Evolutionary conservation across 169 alveolate species (phyloP).

Genomic region (Perkinsus chesapeaki): DNA sequence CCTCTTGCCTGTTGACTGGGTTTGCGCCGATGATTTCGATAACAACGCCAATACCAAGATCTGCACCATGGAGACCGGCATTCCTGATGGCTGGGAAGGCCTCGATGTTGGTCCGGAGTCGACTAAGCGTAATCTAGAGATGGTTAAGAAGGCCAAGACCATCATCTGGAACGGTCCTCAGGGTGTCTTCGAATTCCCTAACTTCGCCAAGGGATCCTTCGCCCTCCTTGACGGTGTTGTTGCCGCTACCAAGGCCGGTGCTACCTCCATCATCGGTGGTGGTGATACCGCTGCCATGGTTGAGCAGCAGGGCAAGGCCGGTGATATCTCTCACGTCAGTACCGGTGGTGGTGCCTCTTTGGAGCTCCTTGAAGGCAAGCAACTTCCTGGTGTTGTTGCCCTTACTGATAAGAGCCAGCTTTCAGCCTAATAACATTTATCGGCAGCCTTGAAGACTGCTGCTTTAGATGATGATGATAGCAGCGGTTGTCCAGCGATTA

Average conservation of each 20-base stretch:
- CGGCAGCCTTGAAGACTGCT: not conserved
- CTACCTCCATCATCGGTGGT: slow-evolving; percentile 80
- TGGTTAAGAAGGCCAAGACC: slow-evolving; percentile 72
- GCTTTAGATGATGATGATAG: not conserved
- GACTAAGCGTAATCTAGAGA: slow-evolving; percentile 52
- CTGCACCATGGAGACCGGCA: slow-evolving; percentile 73
- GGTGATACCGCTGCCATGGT: slow-evolving; percentile 93
- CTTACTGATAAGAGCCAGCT: slow-evolving; percentile 48
- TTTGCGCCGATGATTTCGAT: slow-evolving; percentile 71
- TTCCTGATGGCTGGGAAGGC: slow-evolving; percentile 90
- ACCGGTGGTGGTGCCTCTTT: slow-evolving; percentile 99
- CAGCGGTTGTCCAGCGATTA: not conserved
- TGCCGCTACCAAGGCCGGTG: slow-evolving; percentile 75
- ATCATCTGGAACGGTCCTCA: slow-evolving; percentile 94
- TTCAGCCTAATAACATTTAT: not conserved
- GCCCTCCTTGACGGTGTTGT: slow-evolving; percentile 65
- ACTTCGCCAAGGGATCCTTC: slow-evolving; percentile 78
- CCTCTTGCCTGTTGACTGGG: slow-evolving; percentile 81
- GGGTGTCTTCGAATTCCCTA: slow-evolving; percentile 87
- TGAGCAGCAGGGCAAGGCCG: slow-evolving; percentile 63
- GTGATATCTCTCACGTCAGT: slow-evolving; percentile 82
- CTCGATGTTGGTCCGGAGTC: slow-evolving; percentile 89
- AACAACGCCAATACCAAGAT: slow-evolving; percentile 63
- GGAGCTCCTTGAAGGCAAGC: slow-evolving; percentile 94
- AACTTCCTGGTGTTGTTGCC: slow-evolving; percentile 89